Evolutionary conservation across 1,284 basidiomycete genomes (phyloP).

Genomic region (Pterula multifida): DNA sequence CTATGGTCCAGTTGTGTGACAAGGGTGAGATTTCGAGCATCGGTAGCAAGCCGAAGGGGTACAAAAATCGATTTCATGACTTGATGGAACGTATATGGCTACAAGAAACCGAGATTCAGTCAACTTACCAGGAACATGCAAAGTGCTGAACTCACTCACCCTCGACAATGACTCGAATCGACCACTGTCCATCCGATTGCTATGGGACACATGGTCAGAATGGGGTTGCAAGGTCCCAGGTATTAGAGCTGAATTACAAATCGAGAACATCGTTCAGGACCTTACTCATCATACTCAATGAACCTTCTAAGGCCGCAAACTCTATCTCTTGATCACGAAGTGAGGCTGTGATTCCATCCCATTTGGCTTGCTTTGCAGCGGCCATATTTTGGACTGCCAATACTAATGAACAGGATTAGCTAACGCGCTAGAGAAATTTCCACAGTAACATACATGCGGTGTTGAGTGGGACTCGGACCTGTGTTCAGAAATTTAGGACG

Average conservation of each 20-base stretch:
- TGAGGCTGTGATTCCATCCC: constrained; percentile 35
- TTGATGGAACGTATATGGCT: constrained; percentile 64
- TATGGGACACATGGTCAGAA: constrained; percentile 11
- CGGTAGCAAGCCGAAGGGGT: constrained; percentile 51
- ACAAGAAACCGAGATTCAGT: background rate
- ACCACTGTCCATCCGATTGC: constrained; percentile 69
- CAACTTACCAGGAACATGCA: background rate
- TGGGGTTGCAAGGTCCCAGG: constrained; percentile 3
- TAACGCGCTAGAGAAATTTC: background rate
- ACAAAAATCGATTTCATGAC: constrained; percentile 59
- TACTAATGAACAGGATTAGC: constrained; percentile 19
- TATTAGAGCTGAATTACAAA: constrained; percentile 39
- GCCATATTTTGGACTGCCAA: constrained; percentile 60
- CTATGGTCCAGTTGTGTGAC: constrained; percentile 45
- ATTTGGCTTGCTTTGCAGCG: background rate
- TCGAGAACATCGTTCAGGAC: constrained; percentile 84
- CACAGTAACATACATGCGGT: constrained; percentile 40
- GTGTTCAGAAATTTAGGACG: constrained; percentile 10
- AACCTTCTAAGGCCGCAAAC: constrained; percentile 48
- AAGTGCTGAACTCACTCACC: constrained; percentile 20
- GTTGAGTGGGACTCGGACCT: constrained; percentile 61
- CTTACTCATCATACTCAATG: constrained; percentile 57
- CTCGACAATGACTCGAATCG: constrained; percentile 61
- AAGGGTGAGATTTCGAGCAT: constrained; percentile 47
- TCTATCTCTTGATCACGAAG: constrained; percentile 39